Evolutionary conservation across 2,329 filamentous ascomycete species (phyloP).

Genomic region (Dactylellina parvicollis): DNA sequence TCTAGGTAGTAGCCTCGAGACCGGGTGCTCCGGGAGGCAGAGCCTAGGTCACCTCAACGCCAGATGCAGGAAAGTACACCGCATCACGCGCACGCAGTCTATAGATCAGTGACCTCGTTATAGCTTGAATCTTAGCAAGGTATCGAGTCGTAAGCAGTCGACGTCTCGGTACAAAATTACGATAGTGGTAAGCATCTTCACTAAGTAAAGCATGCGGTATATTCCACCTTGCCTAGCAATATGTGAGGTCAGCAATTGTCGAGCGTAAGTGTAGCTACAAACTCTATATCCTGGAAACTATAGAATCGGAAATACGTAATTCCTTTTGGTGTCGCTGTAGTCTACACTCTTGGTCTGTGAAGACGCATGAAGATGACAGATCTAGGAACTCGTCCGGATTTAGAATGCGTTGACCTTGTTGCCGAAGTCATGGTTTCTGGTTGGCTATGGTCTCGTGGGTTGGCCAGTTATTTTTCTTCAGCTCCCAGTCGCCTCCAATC

Average conservation of each 20-base stretch:
- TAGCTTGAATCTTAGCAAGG: not conserved
- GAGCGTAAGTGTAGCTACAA: not conserved
- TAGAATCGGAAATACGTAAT: not conserved
- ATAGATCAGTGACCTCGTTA: not conserved
- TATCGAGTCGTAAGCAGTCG: not conserved
- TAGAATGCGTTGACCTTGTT: not conserved
- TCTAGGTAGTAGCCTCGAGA: too few species aligned
- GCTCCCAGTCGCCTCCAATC: too few species aligned
- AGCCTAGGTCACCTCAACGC: not conserved
- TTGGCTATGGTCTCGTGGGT: too few species aligned
- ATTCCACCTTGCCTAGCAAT: not conserved
- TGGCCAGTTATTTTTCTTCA: too few species aligned
- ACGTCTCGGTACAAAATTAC: not conserved
- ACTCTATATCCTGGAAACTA: not conserved
- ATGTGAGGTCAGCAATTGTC: not conserved
- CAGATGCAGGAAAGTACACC: not conserved
- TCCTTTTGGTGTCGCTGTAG: not conserved
- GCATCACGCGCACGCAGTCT: not conserved
- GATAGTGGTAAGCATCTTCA: too few species aligned
- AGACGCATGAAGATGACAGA: not conserved
- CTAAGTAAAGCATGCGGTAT: too few species aligned
- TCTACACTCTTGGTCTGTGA: not conserved
- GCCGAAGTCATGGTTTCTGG: not conserved
- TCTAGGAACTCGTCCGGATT: not conserved
- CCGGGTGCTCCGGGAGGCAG: too few species aligned